A percentile compares a stretch with the other conserved stretches of the same genome.
Conservation (phyloP, 2,329 filamentous ascomycete species). For the Nemania sp. region DNA sequence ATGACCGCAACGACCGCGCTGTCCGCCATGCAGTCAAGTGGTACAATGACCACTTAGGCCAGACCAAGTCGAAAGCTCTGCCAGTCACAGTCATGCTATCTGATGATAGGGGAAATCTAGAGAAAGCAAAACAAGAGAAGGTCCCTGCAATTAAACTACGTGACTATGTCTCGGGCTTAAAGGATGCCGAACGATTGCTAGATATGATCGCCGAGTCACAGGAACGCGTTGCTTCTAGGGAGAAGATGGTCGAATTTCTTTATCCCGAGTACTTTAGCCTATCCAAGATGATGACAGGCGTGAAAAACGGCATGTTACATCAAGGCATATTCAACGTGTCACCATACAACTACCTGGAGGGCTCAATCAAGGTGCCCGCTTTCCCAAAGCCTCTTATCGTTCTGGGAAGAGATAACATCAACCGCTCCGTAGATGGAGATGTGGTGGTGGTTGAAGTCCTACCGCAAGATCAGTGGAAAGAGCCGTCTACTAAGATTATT, state of each 20-base stretch:
- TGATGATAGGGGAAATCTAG: conserved; percentile 88
- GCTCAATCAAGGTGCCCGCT: conserved; percentile 86
- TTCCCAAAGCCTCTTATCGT: conserved; percentile 92
- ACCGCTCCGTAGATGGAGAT: conserved; percentile 91
- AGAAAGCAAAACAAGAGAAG: conserved; percentile 81
- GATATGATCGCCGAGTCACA: conserved; percentile 92
- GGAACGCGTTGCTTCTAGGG: conserved; percentile 73
- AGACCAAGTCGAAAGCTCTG: conserved; percentile 69
- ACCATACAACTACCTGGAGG: conserved; percentile 97
- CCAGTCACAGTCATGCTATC: conserved; percentile 93
- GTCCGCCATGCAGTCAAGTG: conserved; percentile 87
- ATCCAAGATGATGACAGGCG: conserved; percentile 93
- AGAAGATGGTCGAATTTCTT: conserved; percentile 75
- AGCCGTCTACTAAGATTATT: conserved; percentile 92
- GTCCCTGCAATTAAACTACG: conserved; percentile 76
- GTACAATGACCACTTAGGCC: conserved; percentile 85
- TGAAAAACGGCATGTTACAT: conserved; percentile 89
- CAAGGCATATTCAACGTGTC: conserved; percentile 97
- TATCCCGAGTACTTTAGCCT: conserved; percentile 91
- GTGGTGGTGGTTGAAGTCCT: conserved; percentile 93
- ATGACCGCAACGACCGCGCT: conserved; percentile 95
- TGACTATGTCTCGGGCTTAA: conserved; percentile 85
- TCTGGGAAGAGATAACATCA: conserved; percentile 94
- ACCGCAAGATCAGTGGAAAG: conserved; percentile 96
- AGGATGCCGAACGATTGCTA: conserved; percentile 85